Base-by-base conservation (phyloP, 2,329 filamentous ascomycete genomes). In the Malbranchea zuffiana region DNA sequence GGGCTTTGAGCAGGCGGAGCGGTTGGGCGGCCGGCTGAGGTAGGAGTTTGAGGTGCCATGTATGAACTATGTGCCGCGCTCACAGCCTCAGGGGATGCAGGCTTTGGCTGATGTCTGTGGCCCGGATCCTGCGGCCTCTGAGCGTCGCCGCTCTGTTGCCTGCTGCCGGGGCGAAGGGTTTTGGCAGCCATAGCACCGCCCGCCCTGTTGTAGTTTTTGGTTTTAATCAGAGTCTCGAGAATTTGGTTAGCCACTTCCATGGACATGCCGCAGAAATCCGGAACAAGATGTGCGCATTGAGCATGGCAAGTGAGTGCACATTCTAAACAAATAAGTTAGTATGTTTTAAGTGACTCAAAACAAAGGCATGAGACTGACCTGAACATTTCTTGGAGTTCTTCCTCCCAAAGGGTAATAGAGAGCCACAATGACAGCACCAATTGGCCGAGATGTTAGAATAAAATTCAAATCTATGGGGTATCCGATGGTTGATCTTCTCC, bases 361-460 rank as follows among this genome's bases (percentile, higher is more conserved):
- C 16, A 31, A 23, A 15, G 23, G 20, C 12, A 31, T 27, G 12
- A 42, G 25, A 12, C 25, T 49, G 75, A 86, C 82, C 82, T 57
- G 78, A 76, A 60, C 90, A 98, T 62, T 87, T 92, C 54, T 90
- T 78, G 55, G 82, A 86, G 59, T 93, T 94, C 62, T 93, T 95
- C 59, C 87, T 85, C 42, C 90, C 90, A 56, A 98, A 82, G 0
- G 90, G 87, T 34, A 98, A 66, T 48, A 98, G 81, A 56, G 95
- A 96, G 52, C 90, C 90, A 58, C 90, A 98, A 62, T 98, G 90
- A 56, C 90, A 98, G 64, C 90, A 98, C 90, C 90, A 98, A 57
- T 96, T 98, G 50, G 90, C 90, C 11, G 87, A 90, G 64, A 98
- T 83, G 54, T 98, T 98, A 47, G 86, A 86, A 59, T 92, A 98